Evolutionary conservation across 345 rosid species (phyloP), one percentile per base, ranked within the genome.

Genomic region (Triadica sebifera): DNA sequence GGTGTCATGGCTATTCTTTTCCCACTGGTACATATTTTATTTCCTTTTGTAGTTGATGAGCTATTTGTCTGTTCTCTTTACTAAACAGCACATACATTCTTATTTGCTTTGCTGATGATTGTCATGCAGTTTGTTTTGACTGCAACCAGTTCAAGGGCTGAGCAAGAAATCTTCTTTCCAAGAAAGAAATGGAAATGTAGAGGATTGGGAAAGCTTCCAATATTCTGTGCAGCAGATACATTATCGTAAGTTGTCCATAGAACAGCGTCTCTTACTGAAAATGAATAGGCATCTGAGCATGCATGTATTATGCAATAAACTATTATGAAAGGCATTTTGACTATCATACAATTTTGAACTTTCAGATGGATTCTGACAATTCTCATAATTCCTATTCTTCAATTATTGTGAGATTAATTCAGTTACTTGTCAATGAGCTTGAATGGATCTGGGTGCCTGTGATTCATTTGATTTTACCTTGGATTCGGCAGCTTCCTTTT

Each of bases 1-100:
- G 98, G 97, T 8, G 85, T 95, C 62, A 95, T 93, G 98, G 96
- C 98, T 64, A 74, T 87, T 71, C 89, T 95, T 71, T 95, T 87
- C 78, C 99, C 99, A 15, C 79, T 95, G 93, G 99, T 93, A 87
- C 29, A 67, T 49, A 39, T 60, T 71, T 38, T 34, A 56, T 59
- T 49, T 45, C 22, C 20, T 20, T 68, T 38, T 65, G 22, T 58
- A 52, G 11, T 17, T 49, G 7, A 29, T 51, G 3, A 20, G 20
- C 7, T 41, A 8, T 20, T 15, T 56, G 51, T 61, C 20, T 29
- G 0, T 34, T 10, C 3, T 34, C 65, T 45, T 66, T 5, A 19
- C 7, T 29, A 13, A 46, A 0, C 12, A 45, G 20, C 62, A 11
- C 47, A 16, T 52, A 46, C 24, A 41, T 59, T n/a, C 22, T 22